phyloP scores from a whole-genome alignment of 192 early-diverging fungal genomes.

The Rhizophagus clarus region DNA sequence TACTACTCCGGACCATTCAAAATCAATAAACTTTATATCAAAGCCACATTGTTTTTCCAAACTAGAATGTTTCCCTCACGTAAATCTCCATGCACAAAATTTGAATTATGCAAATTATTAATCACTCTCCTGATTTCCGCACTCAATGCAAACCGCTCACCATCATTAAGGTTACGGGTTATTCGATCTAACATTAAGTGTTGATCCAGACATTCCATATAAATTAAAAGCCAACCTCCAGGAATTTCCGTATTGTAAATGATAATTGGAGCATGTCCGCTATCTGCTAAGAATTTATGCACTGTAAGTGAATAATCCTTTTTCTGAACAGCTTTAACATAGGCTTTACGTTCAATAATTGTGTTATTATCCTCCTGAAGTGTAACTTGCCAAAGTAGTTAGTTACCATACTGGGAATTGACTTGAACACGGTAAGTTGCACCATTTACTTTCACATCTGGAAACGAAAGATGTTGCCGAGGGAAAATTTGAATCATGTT shows the following conservation, averaged over 20 bases:
- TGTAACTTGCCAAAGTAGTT: not conserved
- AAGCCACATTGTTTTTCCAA: not conserved
- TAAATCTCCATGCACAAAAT: constrained; percentile 10
- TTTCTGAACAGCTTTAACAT: not conserved
- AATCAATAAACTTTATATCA: constrained; percentile 21
- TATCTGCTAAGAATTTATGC: not conserved
- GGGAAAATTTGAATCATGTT: not conserved
- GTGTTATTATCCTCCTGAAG: not conserved
- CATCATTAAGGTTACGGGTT: not conserved
- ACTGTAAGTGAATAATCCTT: not conserved
- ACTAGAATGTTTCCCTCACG: not conserved
- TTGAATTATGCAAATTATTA: not conserved
- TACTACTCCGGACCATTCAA: constrained; percentile 15
- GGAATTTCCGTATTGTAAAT: not conserved
- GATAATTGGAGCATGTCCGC: not conserved
- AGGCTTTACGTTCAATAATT: not conserved
- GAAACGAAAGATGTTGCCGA: not conserved
- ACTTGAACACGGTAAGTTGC: not conserved
- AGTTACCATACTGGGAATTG: not conserved
- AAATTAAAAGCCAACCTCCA: constrained; percentile 4
- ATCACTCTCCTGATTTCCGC: not conserved
- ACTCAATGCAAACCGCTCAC: not conserved
- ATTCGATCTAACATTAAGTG: not conserved
- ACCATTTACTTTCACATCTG: not conserved
- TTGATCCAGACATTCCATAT: not conserved